Percentiles rank a stretch among this genome's conserved stretches.
Evolutionary conservation across 2,329 filamentous ascomycete species (phyloP).

Genomic region (Claviceps capensis): DNA sequence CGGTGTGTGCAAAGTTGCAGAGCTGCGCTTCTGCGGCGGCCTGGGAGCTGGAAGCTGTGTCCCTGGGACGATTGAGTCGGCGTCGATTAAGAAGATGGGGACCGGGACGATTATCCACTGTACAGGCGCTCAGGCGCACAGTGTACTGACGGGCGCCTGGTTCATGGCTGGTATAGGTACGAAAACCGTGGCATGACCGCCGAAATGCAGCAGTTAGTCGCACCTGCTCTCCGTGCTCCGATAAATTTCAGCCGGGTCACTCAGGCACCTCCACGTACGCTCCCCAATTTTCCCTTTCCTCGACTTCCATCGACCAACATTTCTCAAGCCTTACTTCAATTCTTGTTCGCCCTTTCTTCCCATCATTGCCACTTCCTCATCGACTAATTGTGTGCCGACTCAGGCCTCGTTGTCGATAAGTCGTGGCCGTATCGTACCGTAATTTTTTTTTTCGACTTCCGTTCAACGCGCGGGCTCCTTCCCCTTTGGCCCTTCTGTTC

Average conservation of each 20-base stretch:
- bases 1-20: background rate
- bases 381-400: constrained; percentile 7
- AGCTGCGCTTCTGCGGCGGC: background rate
- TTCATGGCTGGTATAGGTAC: no score
- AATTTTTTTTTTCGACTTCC: constrained; percentile 14
- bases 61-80: constrained; percentile 1
- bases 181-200: no score
- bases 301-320: constrained; percentile 7
- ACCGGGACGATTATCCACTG: no score
- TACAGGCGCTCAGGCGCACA: no score
- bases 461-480: constrained; percentile 21
- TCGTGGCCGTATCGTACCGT: constrained; percentile 13
- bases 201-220: constrained; percentile 7
- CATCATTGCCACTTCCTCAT: constrained; percentile 26
- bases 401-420: constrained; percentile 7
- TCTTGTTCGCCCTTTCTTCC: constrained; percentile 10
- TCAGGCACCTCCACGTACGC: constrained; percentile 2
- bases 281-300: constrained; percentile 15
- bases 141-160: no score
- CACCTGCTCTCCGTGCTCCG: constrained; percentile 16
- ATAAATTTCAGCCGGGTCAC: constrained; percentile 4
- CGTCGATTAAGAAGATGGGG: constrained; percentile 1
- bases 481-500: constrained; percentile 6
- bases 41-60: background rate
- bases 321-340: constrained; percentile 9